These are phyloP conservation scores for Jamesozyma piceae DNA, from an alignment of 805 yeast species.

Conservation along the genomic window DNA sequence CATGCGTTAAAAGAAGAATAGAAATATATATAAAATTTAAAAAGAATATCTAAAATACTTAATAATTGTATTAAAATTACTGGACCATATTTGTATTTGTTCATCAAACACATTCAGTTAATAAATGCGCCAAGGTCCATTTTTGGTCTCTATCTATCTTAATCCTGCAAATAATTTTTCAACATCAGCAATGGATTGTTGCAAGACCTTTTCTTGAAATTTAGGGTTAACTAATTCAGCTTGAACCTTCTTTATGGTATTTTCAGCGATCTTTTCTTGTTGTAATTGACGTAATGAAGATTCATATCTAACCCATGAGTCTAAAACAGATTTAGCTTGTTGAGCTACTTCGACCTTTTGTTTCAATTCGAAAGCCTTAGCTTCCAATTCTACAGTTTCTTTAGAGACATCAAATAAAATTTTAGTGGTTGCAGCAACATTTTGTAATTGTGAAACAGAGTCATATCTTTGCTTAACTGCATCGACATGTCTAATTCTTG, in stretches of 20 bases:
- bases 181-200: constrained; percentile 84
- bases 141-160: constrained; percentile 12
- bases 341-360: constrained; percentile 79
- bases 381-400: constrained; percentile 94
- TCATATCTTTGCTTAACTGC: constrained; percentile 91
- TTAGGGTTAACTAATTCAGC: constrained; percentile 74
- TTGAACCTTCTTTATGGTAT: constrained; percentile 84
- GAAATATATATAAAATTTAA: not conserved
- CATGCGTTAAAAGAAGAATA: not conserved
- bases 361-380: constrained; percentile 85
- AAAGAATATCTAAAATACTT: constrained; percentile 8
- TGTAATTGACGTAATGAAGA: constrained; percentile 91
- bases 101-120: not conserved
- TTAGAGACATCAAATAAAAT: constrained; percentile 87
- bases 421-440: constrained; percentile 85
- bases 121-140: not conserved
- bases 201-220: constrained; percentile 87
- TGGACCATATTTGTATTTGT: not conserved
- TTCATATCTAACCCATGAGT: constrained; percentile 98
- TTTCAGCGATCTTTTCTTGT: constrained; percentile 81
- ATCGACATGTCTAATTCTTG: constrained; percentile 81
- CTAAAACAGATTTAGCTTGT: constrained; percentile 92
- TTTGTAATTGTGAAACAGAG: constrained; percentile 79
- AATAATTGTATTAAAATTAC: not conserved
- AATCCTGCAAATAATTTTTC: constrained; percentile 65